Evolutionary conservation across 176 grass and related monocot genomes (phyloP), one percentile per base, ranked within the genome.

Genomic region (Tillandsia fasciculata): DNA sequence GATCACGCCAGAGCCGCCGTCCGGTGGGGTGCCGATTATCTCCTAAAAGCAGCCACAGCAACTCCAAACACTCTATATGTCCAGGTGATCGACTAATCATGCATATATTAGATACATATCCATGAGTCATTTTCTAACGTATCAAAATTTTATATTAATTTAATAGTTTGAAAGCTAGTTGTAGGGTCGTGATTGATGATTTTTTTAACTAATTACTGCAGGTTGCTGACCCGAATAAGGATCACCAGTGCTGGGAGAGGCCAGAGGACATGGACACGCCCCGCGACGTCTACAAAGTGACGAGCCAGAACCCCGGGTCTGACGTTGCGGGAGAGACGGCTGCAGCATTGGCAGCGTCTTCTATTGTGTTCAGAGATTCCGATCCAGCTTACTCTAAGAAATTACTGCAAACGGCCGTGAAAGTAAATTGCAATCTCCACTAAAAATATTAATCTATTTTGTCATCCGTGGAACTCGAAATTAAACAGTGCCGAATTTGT

Each of bases 291-390:
- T 95, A 87, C 72, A 80, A 78, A 72, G 86, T 95, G 29, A 87
- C 80, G 12, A 68, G 58, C 0, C 74, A 80, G 27, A 86, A 65
- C 67, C 90, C 90, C 1, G 91, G 83, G 0, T 95, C 91, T 11
- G 87, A 95, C 72, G 91, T 95, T 49, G 87, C 91, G 15, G 81
- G 75, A n/a, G 91, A 95, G 82, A 95, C 87, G 22, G 81, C 83
- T 2, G 86, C 78, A 0, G 84, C 87, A n/a, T 75, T 96, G 13
- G 84, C 91, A 2, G 87, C 91, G 13, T 79, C 87, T 2, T 83
- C 91, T 24, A 49, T 90, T 57, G 84, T 83, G 61, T 87, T 90
- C 79, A 81, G 72, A 8, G 2, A 14, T 13, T 54, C 64, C 3
- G 84, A 96, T 64, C 71, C 68, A 3, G 52, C 68, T 2, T 93